Base-by-base conservation (phyloP, 1,284 basidiomycete genomes). In the Cerioporus squamosus region DNA sequence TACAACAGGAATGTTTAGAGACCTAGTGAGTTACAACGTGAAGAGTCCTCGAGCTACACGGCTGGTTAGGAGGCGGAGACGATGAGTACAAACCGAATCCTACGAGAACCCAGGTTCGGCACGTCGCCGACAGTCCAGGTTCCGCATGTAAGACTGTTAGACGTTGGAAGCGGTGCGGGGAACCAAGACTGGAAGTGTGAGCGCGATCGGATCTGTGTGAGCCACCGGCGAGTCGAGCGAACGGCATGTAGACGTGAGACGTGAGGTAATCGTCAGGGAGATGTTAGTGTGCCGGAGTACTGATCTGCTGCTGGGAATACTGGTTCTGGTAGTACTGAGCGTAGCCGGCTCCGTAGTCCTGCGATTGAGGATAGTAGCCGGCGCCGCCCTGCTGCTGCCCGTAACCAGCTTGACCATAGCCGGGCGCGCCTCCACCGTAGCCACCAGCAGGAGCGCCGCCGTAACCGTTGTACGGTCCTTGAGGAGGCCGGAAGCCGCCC, bases 271-370 rank as follows among this genome's bases (percentile, higher is more conserved):
- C n/a, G 51, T 40, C 29, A 44, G 42, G 29, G 45, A 36, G 31
- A 58, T 56, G 71, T 73, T 72, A 78, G 64, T 80, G 74, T 40
- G 77, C 62, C 44, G 77, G 82, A 71, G 85, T 83, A 74, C 78
- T 80, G 71, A 81, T 73, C 74, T 86, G 85, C 71, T 87, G 85
- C 72, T 91, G 89, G 65, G 85, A 80, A 69, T 91, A 91, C 79
- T 91, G 90, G 71, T 82, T 83, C 77, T 92, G 90, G 74, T 92
- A 92, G 72, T 93, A 93, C 62, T 90, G 82, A 49, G 90, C 88
- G 64, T 93, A 93, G 70, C 84, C 88, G 60, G 83, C 79, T 62
- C 86, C 84, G 45, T 45, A 54, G 36, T 46, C 52, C 33, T 46
- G 44, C 23, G 44, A 46, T 18, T 36, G 51, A 29, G 33, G 57